Evolutionary conservation across 768 basidiomycete species (phyloP), one percentile per base, ranked within the genome.

Genomic region (Phaeotremella fagi): DNA sequence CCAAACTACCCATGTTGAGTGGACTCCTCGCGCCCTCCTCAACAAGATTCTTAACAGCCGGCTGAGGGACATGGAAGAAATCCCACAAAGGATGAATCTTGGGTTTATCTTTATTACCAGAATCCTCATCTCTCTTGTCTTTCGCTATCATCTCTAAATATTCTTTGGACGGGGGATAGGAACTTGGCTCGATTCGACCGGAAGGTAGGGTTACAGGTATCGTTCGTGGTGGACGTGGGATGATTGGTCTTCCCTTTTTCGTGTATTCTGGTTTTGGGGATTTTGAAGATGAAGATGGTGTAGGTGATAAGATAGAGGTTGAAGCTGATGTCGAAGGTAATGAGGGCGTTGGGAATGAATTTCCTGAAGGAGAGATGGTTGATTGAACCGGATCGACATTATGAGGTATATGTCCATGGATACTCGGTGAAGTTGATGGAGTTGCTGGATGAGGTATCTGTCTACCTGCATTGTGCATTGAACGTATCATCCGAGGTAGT

Each of bases 41-140:
- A 18, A 45, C 22, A 1, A 50, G 48, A n/a, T n/a, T n/a, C 15
- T 53, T 59, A 45, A 43, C 52, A 15, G 54, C 58, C 3, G n/a
- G 18, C 6, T 35, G 25, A 14, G 61, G 64, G 5, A 66, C 54
- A 47, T 66, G 60, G 60, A 74, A 72, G 55, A 74, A 74, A 49
- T 70, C 60, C 69, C 69, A 74, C 16, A 74, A 53, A 1, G 71
- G 66, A 57, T 74, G 73, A 20, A 44, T 28, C 1, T 28, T 48
- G 22, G 38, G 38, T 22, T 12, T 22, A 11, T 11, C 12, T 20
- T 12, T 12, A n/a, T n/a, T n/a, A 12, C 38, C 38, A 11, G 12
- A 11, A 41, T 12, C 18, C 7, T 12, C 22, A 26, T 48, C 35
- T 41, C 28, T 52, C 48, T 52, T 35, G 3, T 44, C 45, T 22